A percentile compares a stretch with the other conserved stretches of the same genome.
Conservation (phyloP, 1,284 basidiomycete species). For the Irpex sp. region DNA sequence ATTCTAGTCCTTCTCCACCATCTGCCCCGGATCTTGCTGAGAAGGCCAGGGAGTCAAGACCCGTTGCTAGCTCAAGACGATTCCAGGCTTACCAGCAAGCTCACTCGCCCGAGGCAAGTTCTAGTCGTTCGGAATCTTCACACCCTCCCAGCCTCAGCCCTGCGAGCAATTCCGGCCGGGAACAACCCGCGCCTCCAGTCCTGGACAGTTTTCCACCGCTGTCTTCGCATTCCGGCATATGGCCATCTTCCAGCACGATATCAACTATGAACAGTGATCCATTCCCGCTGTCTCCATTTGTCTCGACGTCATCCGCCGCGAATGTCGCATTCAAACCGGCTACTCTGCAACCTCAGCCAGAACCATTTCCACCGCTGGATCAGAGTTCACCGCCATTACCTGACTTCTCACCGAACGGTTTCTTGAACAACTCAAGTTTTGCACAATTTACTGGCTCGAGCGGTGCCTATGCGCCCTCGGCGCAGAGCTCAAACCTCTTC, state of each 20-base stretch:
- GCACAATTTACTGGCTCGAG: background rate
- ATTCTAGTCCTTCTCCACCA: conserved; percentile 18
- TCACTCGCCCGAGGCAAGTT: background rate
- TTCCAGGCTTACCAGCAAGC: conserved; percentile 1
- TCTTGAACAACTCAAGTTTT: background rate
- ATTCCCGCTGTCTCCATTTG: background rate
- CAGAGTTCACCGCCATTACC: background rate
- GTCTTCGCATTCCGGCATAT: conserved; percentile 17
- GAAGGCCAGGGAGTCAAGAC: background rate
- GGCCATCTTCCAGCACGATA: conserved; percentile 5
- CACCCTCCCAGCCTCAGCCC: conserved; percentile 50
- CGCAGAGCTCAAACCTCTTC: background rate
- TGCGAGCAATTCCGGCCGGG: conserved; percentile 43
- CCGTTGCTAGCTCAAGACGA: conserved; percentile 10
- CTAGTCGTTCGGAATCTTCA: conserved; percentile 11
- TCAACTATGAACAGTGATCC: background rate
- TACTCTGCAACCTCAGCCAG: background rate
- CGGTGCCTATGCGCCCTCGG: conserved; percentile 6
- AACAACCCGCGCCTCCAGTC: background rate
- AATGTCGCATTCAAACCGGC: background rate
- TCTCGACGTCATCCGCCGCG: background rate
- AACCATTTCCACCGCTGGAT: background rate
- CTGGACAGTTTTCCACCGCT: conserved; percentile 49
- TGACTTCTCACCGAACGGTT: background rate
- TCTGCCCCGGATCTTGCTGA: background rate